Percentiles rank a stretch among this genome's conserved stretches.
phyloP scores from a whole-genome alignment of 352 stramenopile genomes.

The Phytophthora macrochlamydospora region DNA sequence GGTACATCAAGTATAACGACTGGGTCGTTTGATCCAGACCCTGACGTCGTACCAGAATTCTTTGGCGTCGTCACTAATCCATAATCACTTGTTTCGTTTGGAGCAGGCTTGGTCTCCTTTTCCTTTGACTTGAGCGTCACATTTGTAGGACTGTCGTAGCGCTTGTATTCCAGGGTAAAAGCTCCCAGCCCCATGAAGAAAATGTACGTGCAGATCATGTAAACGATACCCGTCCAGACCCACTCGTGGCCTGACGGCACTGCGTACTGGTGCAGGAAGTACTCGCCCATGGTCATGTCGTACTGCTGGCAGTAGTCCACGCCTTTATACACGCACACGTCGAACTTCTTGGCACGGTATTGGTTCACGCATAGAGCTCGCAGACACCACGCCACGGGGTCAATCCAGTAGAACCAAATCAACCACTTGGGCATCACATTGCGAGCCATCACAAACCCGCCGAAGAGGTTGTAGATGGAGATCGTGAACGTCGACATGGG shows the following conservation, averaged over 20 bases:
- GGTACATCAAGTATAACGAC: constrained; percentile 15
- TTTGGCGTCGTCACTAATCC: constrained; percentile 18
- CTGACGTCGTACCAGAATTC: constrained; percentile 11
- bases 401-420: constrained; percentile 53
- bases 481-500: constrained; percentile 48
- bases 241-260: constrained; percentile 28
- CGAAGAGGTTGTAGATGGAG: constrained; percentile 44
- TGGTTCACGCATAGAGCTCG: constrained; percentile 25
- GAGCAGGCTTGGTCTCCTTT: neutral
- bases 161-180: constrained; percentile 40
- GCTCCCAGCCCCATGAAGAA: constrained; percentile 28
- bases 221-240: constrained; percentile 35
- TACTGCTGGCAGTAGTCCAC: constrained; percentile 31
- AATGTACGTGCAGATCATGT: constrained; percentile 24
- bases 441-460: constrained; percentile 44
- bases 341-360: constrained; percentile 7
- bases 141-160: constrained; percentile 32
- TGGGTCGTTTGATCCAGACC: constrained; percentile 2
- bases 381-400: constrained; percentile 41
- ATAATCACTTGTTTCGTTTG: constrained; percentile 11
- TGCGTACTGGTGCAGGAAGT: constrained; percentile 36
- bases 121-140: constrained; percentile 13
- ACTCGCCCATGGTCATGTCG: constrained; percentile 35
- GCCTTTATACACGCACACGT: constrained; percentile 28
- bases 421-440: constrained; percentile 31